A percentile compares a stretch with the other conserved stretches of the same genome.
Evolutionary conservation across 495 filamentous ascomycete species (phyloP).

Genomic region (Daldinia grandis): DNA sequence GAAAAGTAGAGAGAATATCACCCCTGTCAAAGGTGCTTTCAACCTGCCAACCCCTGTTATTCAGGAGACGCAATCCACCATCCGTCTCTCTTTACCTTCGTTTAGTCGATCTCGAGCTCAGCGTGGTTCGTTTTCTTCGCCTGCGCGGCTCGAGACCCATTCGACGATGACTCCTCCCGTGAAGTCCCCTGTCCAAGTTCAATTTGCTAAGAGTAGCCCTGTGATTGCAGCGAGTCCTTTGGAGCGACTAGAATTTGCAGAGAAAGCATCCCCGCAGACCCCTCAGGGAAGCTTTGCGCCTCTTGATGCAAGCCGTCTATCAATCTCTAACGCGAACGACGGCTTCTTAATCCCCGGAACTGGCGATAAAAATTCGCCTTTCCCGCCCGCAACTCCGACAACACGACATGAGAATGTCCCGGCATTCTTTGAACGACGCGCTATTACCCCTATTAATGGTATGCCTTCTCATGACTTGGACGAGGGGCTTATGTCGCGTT

Average conservation of each 20-base stretch:
- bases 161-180: conserved; percentile 42
- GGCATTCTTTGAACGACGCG: conserved; percentile 36
- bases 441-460: conserved; percentile 56
- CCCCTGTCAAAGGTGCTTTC: background rate
- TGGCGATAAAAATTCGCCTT: conserved; percentile 47
- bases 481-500: conserved; percentile 70
- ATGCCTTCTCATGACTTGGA: conserved; percentile 66
- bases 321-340: conserved; percentile 67
- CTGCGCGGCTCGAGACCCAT: conserved; percentile 47
- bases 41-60: conserved; percentile 36
- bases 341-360: conserved; percentile 47
- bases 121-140: conserved; percentile 43
- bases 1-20: conserved; percentile 2
- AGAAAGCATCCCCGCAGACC: conserved; percentile 75
- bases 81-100: conserved; percentile 41
- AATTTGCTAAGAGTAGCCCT: conserved; percentile 56
- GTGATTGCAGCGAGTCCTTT: conserved; percentile 61
- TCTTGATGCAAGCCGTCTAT: conserved; percentile 82
- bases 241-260: conserved; percentile 54
- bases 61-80: conserved; percentile 23
- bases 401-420: conserved; percentile 61
- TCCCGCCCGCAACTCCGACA: conserved; percentile 83
- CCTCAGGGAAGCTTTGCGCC: conserved; percentile 77
- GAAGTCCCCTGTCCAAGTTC: conserved; percentile 42
- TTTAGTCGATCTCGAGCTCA: conserved; percentile 51